Evolutionary conservation across 1,284 basidiomycete species (phyloP), one percentile per base, ranked within the genome.

Genomic region (Apiotrichum siamense): DNA sequence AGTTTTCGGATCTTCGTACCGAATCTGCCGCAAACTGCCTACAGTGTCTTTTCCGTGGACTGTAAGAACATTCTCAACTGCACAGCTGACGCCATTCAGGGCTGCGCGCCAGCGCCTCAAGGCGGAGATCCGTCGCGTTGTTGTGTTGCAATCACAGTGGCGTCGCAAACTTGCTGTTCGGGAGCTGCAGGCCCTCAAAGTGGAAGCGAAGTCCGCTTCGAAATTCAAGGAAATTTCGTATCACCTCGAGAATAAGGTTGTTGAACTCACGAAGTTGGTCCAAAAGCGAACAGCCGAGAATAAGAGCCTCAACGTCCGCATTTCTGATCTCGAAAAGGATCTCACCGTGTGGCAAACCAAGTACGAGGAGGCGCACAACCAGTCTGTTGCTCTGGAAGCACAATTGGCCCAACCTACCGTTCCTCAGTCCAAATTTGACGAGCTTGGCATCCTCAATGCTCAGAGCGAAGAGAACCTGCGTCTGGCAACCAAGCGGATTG

Each of bases 221-320:
- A 97, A 96, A 73, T 96, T 96, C 82, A 97, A 98, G 76, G 96
- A 98, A 76, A 97, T 97, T 60, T 97, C 96, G 0, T 98, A 97
- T 73, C 85, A 84, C 63, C 80, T 99, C 55, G 96, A 99, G 78
- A 98, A 98, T 81, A 99, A 98, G 77, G 96, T 98, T 43, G 90
- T 99, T 54, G 94, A 98, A 72, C 86, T 99, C 62, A 98, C 96
- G 0, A 96, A 98, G 72, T 84, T 78, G n/a, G 80, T 98, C 17
- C 96, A 98, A 74, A 86, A 82, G 68, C 84, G 94, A 36, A 93
- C 86, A 10, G 82, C 83, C 58, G 94, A 98, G 77, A 94, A 90
- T 78, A 94, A 91, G 75, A 85, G 85, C 55, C 77, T 98, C 35
- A 84, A 87, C 59, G 76, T 75, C 26, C 84, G 85, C 65, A 78